These are phyloP conservation scores for Paracoccidioides lutzii DNA, from an alignment of 2,329 filamentous ascomycete genomes.

Conservation along the genomic window DNA sequence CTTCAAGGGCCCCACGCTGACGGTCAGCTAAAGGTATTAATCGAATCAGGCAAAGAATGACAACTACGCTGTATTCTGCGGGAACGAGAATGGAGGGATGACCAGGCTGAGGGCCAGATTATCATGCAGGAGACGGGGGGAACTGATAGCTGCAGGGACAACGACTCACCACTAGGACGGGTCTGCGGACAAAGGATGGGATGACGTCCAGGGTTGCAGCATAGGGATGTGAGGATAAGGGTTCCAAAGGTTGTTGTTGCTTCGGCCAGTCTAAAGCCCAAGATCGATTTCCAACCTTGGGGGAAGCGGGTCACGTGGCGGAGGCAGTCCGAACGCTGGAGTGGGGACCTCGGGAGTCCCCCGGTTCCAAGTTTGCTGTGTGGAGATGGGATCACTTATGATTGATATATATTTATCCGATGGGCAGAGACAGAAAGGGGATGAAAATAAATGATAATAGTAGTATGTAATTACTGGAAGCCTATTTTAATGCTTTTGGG, in stretches of 20 bases:
- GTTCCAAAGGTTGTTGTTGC: background rate
- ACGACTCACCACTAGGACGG: background rate
- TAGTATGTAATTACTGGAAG: too few relatives aligned
- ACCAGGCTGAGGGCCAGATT: background rate
- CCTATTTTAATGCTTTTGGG: too few relatives aligned
- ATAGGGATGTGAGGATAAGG: background rate
- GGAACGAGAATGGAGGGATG: background rate
- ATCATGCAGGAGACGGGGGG: background rate
- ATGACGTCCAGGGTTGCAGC: background rate
- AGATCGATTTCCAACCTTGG: conserved; percentile 7
- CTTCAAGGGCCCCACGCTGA: background rate
- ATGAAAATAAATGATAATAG: too few relatives aligned
- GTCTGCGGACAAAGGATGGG: background rate
- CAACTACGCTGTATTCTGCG: too few relatives aligned
- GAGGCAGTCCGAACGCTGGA: background rate
- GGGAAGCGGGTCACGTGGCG: conserved; percentile 2
- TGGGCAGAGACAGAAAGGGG: too few relatives aligned
- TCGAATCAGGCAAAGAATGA: too few relatives aligned
- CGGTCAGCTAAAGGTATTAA: conserved; percentile 1
- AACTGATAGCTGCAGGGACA: background rate
- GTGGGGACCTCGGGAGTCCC: too few relatives aligned
- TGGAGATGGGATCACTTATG: too few relatives aligned
- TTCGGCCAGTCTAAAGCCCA: conserved; percentile 5
- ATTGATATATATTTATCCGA: too few relatives aligned
- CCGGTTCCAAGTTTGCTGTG: too few relatives aligned